Conservation (phyloP, 164 flowering plant genomes). For the Nelumbo lutea region DNA sequence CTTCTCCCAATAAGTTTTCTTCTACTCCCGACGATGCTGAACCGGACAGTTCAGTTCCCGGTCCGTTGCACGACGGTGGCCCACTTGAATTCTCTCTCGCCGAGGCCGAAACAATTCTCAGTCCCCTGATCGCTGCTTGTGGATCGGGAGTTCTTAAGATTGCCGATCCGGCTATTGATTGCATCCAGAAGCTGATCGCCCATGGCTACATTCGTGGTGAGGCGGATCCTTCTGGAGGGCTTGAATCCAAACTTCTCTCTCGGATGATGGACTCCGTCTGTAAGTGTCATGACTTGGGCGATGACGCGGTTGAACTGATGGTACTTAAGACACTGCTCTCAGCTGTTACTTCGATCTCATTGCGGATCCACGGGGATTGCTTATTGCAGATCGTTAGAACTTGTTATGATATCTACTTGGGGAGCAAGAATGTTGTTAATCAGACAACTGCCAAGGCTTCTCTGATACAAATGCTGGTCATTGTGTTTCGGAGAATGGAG, state of each 20-base stretch:
- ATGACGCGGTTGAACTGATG: slow-evolving; percentile 64
- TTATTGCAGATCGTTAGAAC: slow-evolving; percentile 85
- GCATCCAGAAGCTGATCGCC: slow-evolving; percentile 76
- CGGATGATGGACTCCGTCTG: slow-evolving; percentile 75
- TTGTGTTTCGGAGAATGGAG: slow-evolving; percentile 97
- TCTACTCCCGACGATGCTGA: slow-evolving; percentile 2
- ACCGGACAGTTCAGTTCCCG: slow-evolving; percentile 41
- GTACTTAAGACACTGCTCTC: slow-evolving; percentile 76
- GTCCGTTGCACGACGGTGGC: slow-evolving; percentile 69
- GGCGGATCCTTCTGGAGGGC: slow-evolving; percentile 65
- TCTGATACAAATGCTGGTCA: slow-evolving; percentile 90
- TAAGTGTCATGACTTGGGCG: slow-evolving; percentile 75
- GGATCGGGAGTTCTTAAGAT: slow-evolving; percentile 62
- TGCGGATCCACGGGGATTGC: slow-evolving; percentile 92
- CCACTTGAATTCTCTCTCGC: slow-evolving; percentile 48
- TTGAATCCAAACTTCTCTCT: slow-evolving; percentile 53
- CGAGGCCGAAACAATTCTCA: slow-evolving; percentile 73
- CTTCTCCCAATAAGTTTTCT: slow-evolving; percentile 22
- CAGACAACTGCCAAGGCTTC: slow-evolving; percentile 98
- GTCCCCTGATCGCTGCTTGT: slow-evolving; percentile 67
- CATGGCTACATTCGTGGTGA: slow-evolving; percentile 80
- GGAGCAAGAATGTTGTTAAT: slow-evolving; percentile 84
- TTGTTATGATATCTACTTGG: slow-evolving; percentile 87
- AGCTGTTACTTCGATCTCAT: slow-evolving; percentile 74
- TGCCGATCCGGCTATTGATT: slow-evolving; percentile 81